Percentiles rank a stretch among this genome's conserved stretches.
phyloP scores from a whole-genome alignment of 305 asterid species.

The Solanum hybrid region DNA sequence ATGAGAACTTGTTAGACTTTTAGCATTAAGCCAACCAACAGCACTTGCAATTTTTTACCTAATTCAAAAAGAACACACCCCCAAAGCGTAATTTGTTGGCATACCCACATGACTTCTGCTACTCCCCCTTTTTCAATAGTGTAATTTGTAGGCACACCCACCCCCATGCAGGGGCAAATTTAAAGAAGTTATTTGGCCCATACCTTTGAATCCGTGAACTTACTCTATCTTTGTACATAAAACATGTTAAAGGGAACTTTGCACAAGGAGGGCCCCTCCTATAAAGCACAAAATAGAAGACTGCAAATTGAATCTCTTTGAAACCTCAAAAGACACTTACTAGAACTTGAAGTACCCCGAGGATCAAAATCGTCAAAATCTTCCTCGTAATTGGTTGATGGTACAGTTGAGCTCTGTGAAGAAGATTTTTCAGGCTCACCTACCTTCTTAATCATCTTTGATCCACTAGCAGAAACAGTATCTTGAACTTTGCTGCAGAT shows the following conservation, averaged over 20 bases:
- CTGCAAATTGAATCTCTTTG: not conserved
- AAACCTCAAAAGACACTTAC: constrained; percentile 41
- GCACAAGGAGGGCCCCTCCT: not conserved
- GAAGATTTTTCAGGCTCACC: constrained; percentile 35
- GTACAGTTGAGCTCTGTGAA: constrained; percentile 34
- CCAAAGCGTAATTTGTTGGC: not conserved
- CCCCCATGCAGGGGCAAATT: not conserved
- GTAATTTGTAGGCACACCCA: not conserved
- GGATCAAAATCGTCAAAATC: constrained; percentile 96
- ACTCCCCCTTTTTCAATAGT: not conserved
- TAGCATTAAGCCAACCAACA: not conserved
- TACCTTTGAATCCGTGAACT: not conserved
- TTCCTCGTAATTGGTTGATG: constrained; percentile 32
- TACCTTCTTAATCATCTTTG: constrained; percentile 26
- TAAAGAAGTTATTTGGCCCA: not conserved
- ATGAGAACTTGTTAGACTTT: not conserved
- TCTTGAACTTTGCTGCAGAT: constrained; percentile 50
- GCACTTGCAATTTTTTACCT: not conserved
- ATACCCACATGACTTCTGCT: not conserved
- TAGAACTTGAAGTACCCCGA: constrained; percentile 61
- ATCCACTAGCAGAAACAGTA: constrained; percentile 30
- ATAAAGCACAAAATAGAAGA: not conserved
- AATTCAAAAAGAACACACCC: not conserved
- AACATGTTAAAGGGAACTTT: not conserved
- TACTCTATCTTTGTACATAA: not conserved